Base-by-base conservation (phyloP, 495 filamentous ascomycete genomes). In the Jackrogersella multiformis region DNA sequence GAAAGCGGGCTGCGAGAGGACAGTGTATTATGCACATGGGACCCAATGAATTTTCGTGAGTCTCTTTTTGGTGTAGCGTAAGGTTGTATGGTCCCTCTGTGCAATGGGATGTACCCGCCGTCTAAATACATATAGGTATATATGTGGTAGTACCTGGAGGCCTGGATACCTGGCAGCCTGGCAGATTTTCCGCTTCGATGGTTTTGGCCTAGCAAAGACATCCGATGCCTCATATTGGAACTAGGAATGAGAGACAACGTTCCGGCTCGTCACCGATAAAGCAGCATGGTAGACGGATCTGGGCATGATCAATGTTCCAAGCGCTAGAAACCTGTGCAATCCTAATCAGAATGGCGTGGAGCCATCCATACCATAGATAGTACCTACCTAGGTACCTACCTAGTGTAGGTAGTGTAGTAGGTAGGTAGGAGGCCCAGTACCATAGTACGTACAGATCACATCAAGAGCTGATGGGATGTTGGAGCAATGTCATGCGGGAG, bases 181-280 rank as follows among this genome's bases (percentile, higher is more conserved):
- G 56, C 34, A 57, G 66, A 57, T 61, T 64, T 49, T 42, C 63
- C 49, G 56, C 57, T 42, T 66, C 30, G 61, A 64, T 67, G 53
- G 53, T 58, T 67, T 64, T 71, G 44, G 63, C 48, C n/a, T 66
- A 70, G 63, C 61, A 64, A n/a, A 73, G 71, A 73, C 68, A 71
- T 49, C 71, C 61, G 66, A 74, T 64, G 61, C 69, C 65, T 69
- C 49, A 66, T 48, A n/a, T n/a, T n/a, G n/a, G n/a, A 69, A 61
- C 61, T 62, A 66, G 54, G 54, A 71, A 71, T 71, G 60, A 67
- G 56, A 71, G 70, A 68, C 63, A 73, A 44, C 34, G 23, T 48
- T 62, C 66, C 53, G 56, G 56, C 62, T 62, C 57, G 53, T 66
- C 68, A 34, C 56, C 56, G 51, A 66, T 68, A 65, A 60, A 56